Conservation (phyloP, 371 early-diverging fungal genomes). For the Mucor irregularis region DNA sequence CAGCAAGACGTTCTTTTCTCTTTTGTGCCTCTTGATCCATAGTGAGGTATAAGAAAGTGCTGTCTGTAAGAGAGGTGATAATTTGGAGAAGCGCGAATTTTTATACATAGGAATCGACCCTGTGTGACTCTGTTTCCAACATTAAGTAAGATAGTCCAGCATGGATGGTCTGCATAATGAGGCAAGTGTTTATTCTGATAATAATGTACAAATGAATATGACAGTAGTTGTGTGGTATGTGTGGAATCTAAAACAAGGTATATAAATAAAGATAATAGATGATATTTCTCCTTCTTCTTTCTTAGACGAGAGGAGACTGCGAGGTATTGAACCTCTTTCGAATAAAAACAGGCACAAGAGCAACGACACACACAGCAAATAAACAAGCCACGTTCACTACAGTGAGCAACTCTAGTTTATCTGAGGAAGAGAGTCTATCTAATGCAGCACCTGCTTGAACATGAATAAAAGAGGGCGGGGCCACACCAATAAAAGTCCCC, state of each 20-base stretch:
- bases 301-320: not conserved
- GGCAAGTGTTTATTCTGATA: too few relatives aligned
- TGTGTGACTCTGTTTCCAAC: too few relatives aligned
- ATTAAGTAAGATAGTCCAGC: too few relatives aligned
- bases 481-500: slow-evolving; percentile 54
- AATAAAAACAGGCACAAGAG: slow-evolving; percentile 47
- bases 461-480: slow-evolving; percentile 65
- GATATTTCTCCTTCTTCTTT: too few relatives aligned
- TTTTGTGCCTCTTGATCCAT: slow-evolving; percentile 72
- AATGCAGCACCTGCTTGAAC: slow-evolving; percentile 66
- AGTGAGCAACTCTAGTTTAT: slow-evolving; percentile 43
- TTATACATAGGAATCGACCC: too few relatives aligned
- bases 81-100: not conserved
- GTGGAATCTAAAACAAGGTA: too few relatives aligned
- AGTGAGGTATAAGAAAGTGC: not conserved
- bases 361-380: slow-evolving; percentile 42
- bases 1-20: slow-evolving; percentile 72
- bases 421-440: slow-evolving; percentile 58
- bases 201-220: too few relatives aligned
- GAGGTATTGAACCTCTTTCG: slow-evolving; percentile 25
- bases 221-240: too few relatives aligned
- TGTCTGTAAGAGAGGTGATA: not conserved
- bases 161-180: too few relatives aligned
- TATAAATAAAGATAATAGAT: too few relatives aligned
- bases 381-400: slow-evolving; percentile 46